Evolutionary conservation across 768 basidiomycete genomes (phyloP).

Genomic region (Russula sp.): DNA sequence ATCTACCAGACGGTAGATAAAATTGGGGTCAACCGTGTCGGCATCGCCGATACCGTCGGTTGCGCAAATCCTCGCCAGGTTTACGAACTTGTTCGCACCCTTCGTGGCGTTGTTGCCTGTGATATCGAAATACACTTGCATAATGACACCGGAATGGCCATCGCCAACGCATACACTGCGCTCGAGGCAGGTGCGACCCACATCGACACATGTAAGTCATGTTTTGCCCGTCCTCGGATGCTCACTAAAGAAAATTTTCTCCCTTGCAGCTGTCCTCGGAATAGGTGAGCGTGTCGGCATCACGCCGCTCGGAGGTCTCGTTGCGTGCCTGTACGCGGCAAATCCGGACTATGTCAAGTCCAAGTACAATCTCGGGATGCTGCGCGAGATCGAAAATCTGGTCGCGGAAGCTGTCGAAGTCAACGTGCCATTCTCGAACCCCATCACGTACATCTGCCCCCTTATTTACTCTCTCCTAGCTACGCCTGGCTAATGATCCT

Average conservation of each 20-base stretch:
- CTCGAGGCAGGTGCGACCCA: slow-evolving; percentile 99
- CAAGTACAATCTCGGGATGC: slow-evolving; percentile 98
- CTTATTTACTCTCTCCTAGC: not conserved
- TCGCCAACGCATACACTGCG: slow-evolving; percentile 97
- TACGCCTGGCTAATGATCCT: slow-evolving; percentile 1
- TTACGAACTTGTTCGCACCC: slow-evolving; percentile 94
- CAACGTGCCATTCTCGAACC: slow-evolving; percentile 96
- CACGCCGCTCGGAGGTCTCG: slow-evolving; percentile 93
- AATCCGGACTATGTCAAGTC: slow-evolving; percentile 98
- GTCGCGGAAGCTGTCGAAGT: slow-evolving; percentile 99
- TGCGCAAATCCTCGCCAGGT: slow-evolving; percentile 99
- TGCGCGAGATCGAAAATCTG: slow-evolving; percentile 97
- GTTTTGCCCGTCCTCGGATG: not conserved
- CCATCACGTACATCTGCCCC: slow-evolving; percentile 65
- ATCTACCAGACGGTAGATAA: slow-evolving; percentile 99
- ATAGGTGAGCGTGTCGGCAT: slow-evolving; percentile 99
- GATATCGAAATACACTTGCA: slow-evolving; percentile 99
- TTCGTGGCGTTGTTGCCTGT: slow-evolving; percentile 93
- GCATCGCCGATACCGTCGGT: slow-evolving; percentile 98
- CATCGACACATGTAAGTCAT: slow-evolving; percentile 85
- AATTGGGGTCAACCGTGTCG: slow-evolving; percentile 97
- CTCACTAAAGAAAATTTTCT: slow-evolving; percentile 16
- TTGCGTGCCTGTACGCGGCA: slow-evolving; percentile 95
- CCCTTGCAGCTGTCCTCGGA: slow-evolving; percentile 77
- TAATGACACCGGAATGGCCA: slow-evolving; percentile 98